Evolutionary conservation across 2,329 filamentous ascomycete genomes (phyloP), one percentile per base, ranked within the genome.

Genomic region (Huntiella omanensis): DNA sequence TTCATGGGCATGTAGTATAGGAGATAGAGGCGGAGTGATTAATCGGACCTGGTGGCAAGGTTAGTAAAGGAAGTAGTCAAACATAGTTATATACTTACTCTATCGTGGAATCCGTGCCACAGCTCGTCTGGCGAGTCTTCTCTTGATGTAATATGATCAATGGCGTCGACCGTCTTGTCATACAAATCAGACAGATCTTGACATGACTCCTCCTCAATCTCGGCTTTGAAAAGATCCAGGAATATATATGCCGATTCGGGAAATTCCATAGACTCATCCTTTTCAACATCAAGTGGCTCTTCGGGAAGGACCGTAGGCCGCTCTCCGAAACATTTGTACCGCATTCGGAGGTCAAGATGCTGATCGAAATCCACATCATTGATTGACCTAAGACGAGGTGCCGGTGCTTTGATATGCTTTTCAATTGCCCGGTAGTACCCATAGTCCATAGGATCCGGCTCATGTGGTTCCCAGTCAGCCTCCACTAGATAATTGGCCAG

Each of bases 191-290:
- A 28, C 4, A 33, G 32, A 33, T 17, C 43, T 10, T 47, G 33
- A 22, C 40, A 42, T 3, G 45, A 8, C 22, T 49, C 47, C 13
- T 40, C 40, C 33, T 49, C 44, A 13, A 35, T 28, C 16, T 49
- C 48, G 2, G 40, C 32, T 10, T 49, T 36, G 11, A 49, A 35
- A 17, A 44, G 13, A 12, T 38, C 45, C 36, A 49, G 16, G 13
- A 37, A 28, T 13, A 40, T 6, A 35, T 22, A 6, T 13, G 44
- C 16, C 5, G 28, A 13, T n/a, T 36, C 13, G 16, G 49, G 44
- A 40, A 50, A 50, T n/a, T 38, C 28, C 37, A 50, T 41, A 15
- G 40, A 22, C 32, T 50, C 49, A 39, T 50, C 49, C 10, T 33
- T 37, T 5, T 45, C 42, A 17, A 45, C 41, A 28, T 47, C 40